Conservation (phyloP, 768 basidiomycete genomes). For the Lanmaoa rubissima region DNA sequence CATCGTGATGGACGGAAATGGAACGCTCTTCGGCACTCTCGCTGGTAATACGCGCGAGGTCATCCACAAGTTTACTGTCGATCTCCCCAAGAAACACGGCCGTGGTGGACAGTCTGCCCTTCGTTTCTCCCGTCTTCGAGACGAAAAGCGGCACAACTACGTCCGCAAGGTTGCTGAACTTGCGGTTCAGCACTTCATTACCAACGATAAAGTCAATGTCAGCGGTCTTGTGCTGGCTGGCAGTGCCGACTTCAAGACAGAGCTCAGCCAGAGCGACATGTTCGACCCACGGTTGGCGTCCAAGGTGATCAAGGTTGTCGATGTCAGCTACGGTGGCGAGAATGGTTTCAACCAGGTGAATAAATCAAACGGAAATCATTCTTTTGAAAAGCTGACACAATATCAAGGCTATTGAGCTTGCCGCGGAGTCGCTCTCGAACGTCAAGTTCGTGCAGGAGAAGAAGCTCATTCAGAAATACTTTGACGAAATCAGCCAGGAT, state of each 20-base stretch:
- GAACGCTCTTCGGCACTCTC: constrained; percentile 92
- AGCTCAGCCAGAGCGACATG: constrained; percentile 94
- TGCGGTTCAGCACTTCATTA: constrained; percentile 97
- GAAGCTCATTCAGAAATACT: constrained; percentile 95
- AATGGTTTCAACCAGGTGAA: constrained; percentile 98
- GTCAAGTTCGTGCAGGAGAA: constrained; percentile 99
- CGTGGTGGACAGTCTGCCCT: constrained; percentile 99
- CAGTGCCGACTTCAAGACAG: constrained; percentile 98
- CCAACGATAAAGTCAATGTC: constrained; percentile 97
- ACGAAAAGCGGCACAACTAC: constrained; percentile 99
- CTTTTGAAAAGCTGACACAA: not conserved
- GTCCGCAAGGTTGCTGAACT: constrained; percentile 97
- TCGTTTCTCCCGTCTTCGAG: constrained; percentile 98
- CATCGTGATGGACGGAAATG: constrained; percentile 99
- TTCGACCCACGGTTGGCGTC: constrained; percentile 85
- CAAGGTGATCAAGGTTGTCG: constrained; percentile 97
- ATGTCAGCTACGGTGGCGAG: constrained; percentile 98
- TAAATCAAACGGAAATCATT: not conserved
- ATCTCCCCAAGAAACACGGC: constrained; percentile 99
- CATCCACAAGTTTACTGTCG: constrained; percentile 97
- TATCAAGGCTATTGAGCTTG: constrained; percentile 88
- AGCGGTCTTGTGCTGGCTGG: constrained; percentile 95
- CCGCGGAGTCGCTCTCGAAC: constrained; percentile 92
- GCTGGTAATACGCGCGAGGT: constrained; percentile 97
- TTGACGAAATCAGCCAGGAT: constrained; percentile 98